Base-by-base conservation (phyloP, 164 flowering plant genomes). In the Dillenia turbinata region DNA sequence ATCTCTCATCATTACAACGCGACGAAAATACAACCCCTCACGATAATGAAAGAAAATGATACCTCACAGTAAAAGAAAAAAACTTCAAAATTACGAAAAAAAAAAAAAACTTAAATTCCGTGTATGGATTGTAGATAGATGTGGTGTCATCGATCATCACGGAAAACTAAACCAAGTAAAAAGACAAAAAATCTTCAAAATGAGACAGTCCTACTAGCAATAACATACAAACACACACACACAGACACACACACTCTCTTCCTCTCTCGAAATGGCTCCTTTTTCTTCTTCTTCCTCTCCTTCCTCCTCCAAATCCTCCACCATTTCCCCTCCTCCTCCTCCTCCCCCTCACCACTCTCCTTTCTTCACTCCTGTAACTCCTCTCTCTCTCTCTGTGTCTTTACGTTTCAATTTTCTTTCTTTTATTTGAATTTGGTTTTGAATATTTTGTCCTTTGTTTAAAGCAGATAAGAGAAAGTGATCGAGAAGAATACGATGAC, bases 311-410 rank as follows among this genome's bases (percentile, higher is more conserved):
- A 59, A 66, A 47, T 75, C 77, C 59, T 75, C 76, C 60, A 70
- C 55, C 33, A 47, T 77, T 24, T 63, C 74, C 15, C 49, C 71
- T 16, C 70, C 77, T 19, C 76, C 76, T 33, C 71, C 73, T 19
- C 76, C 76, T 33, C 71, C 73, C 14, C 76, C 81, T 58, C 79
- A 62, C 48, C 83, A 69, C 5, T 69, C 79, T 49, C 74, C 82
- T 16, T 76, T 62, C 26, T 82, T 79, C 82, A 73, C 82, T 47
- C 83, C 96, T 54, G 94, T 88, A 72, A 80, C 83, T 77, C 19
- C 9, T 19, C 9, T 33, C 24, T 40, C 5, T 33, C 17, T 15
- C 26, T 49, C 17, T 45, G 26, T 60, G 4, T 44, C 17, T 60
- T 2, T 17, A 22, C 58, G 4, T 49, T 60, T 47, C 19, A 22